phyloP scores from a whole-genome alignment of 2,329 filamentous ascomycete genomes.

The Sporothrix pallida region DNA sequence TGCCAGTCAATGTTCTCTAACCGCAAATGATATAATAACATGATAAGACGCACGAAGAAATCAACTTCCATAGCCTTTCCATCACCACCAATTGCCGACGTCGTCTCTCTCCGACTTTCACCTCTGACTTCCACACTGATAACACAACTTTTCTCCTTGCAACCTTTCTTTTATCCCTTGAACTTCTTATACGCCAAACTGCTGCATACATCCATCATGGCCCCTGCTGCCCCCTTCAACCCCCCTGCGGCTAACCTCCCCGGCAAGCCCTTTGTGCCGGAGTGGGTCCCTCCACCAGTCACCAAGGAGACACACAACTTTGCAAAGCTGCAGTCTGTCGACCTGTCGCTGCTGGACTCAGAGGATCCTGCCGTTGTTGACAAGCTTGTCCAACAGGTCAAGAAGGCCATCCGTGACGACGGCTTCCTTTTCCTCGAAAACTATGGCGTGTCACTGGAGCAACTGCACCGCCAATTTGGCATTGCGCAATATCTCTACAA shows the following conservation, averaged over 20 bases:
- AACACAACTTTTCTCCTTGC: not conserved
- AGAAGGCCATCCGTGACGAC: slow-evolving; percentile 51
- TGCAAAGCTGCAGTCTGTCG: slow-evolving; percentile 51
- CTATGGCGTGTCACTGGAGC: slow-evolving; percentile 55
- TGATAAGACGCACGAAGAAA: slow-evolving; percentile 9
- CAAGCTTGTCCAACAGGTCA: slow-evolving; percentile 51
- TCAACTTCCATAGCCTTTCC: not conserved
- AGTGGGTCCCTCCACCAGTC: slow-evolving; percentile 52
- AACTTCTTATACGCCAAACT: not conserved
- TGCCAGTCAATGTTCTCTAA: not conserved
- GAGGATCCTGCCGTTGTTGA: slow-evolving; percentile 51
- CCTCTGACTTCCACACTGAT: not conserved
- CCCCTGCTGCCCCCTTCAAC: slow-evolving; percentile 49
- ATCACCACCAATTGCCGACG: not conserved
- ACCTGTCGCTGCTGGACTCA: slow-evolving; percentile 52
- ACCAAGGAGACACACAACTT: slow-evolving; percentile 54
- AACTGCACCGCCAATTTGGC: slow-evolving; percentile 57
- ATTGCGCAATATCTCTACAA: slow-evolving; percentile 57
- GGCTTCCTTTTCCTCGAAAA: slow-evolving; percentile 57
- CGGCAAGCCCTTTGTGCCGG: slow-evolving; percentile 51
- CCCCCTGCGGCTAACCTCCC: slow-evolving; percentile 48
- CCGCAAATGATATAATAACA: slow-evolving; percentile 21
- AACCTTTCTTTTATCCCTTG: no score
- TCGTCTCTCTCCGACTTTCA: not conserved
- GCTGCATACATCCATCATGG: slow-evolving; percentile 35